Conservation (phyloP, 2,329 filamentous ascomycete species). For the Alternaria infectoria region DNA sequence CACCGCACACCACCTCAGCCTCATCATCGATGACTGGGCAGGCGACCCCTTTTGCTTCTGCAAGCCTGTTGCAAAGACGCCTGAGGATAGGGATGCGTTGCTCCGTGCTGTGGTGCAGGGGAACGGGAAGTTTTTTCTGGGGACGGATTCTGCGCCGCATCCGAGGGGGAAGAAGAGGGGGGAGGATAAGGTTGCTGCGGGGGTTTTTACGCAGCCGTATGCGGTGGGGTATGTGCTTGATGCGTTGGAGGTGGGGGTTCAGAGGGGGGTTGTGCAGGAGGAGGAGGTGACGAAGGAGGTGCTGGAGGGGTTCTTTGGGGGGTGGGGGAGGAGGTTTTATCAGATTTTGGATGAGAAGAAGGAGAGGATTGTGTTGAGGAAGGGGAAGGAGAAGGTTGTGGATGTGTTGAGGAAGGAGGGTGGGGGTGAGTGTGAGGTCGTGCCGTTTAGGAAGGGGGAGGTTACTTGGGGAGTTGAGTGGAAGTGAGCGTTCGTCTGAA, state of each 20-base stretch:
- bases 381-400: conserved; percentile 61
- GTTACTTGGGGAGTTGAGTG: conserved; percentile 61
- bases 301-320: conserved; percentile 64
- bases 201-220: conserved; percentile 80
- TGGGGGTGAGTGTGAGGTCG: conserved; percentile 62
- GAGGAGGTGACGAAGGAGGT: conserved; percentile 62
- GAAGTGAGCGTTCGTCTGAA: conserved; percentile 27
- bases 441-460: conserved; percentile 70
- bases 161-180: conserved; percentile 66
- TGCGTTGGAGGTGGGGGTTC: conserved; percentile 68
- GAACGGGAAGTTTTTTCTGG: conserved; percentile 74
- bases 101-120: conserved; percentile 64
- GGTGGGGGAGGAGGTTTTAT: conserved; percentile 65
- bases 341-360: conserved; percentile 52
- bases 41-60: conserved; percentile 79
- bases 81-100: conserved; percentile 74
- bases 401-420: conserved; percentile 61
- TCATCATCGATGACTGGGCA: conserved; percentile 77
- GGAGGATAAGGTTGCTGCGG: conserved; percentile 64
- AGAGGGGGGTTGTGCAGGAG: conserved; percentile 59
- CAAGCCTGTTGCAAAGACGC: conserved; percentile 70
- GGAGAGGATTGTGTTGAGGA: conserved; percentile 64
- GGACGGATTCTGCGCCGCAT: conserved; percentile 75
- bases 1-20: conserved; percentile 83
- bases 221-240: conserved; percentile 70